Evolutionary conservation across 2,329 filamentous ascomycete species (phyloP), one percentile per base, ranked within the genome.

Genomic region (Hymenoscyphus albidus): DNA sequence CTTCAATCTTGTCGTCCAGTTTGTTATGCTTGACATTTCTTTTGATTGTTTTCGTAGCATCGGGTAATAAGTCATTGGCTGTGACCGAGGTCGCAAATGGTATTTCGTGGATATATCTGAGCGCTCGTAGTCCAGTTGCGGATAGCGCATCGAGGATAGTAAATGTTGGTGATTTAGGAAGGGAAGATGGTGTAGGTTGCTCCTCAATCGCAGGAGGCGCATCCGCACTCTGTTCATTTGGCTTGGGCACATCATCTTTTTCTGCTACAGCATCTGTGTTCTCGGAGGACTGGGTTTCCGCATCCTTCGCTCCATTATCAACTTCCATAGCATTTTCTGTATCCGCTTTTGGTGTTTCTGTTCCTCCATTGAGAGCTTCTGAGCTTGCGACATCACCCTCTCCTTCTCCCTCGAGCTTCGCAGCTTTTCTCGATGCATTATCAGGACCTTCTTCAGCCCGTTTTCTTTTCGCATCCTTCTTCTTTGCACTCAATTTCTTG

Each of bases 91-190:
- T 95, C 14, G 87, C 84, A 70, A 93, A 92, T 0, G 95, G 92
- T 32, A 99, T 86, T 75, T 99, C 95, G 70, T 93, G 89, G 0
- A 92, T 91, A 77, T 98, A 99, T 66, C 95, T 89, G 54, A 99
- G 78, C 5, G 95, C 95, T 67, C 95, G 88, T 5, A 99, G 84
- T 31, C 95, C 95, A 2, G 93, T 97, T 0, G 95, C 95, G 10
- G 95, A 99, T 5, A 99, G 83, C 0, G 95, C 95, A 77, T 99
- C 95, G 9, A 99, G 85, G 48, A 99, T 94, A n/a, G 87, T 89
- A 73, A 97, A 94, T 78, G 65, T 74, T 12, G 62, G 62, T 59
- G 54, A 22, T 14, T 62, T 62, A 3, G 60, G 51, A n/a, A n/a
- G n/a, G 14, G 31, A n/a, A 42, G n/a, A 32, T 40, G 48, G 32